Evolutionary conservation across 176 grass and related monocot genomes (phyloP).

Genomic region (Carex kokanica): DNA sequence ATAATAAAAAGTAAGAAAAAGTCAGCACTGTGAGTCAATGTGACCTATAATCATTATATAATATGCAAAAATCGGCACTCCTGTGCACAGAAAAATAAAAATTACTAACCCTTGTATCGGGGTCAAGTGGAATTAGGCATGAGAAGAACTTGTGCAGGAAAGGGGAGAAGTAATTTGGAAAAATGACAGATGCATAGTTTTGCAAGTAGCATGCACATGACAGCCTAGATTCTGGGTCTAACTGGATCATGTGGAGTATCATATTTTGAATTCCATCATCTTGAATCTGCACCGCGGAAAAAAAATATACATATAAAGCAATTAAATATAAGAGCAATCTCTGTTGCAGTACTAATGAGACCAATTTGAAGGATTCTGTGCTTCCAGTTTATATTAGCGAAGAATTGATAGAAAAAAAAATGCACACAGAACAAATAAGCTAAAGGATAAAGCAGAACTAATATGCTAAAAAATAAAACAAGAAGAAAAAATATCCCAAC

Average conservation of each 20-base stretch:
- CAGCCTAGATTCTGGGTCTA: constrained; percentile 80
- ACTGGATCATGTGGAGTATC: constrained; percentile 99
- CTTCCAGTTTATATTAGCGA: neutral
- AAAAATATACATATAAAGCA: constrained; percentile 11
- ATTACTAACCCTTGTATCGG: constrained; percentile 74
- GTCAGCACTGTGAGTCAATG: constrained; percentile 40
- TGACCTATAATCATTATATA: constrained; percentile 43
- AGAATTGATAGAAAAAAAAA: neutral
- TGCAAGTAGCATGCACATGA: constrained; percentile 82
- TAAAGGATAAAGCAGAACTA: neutral
- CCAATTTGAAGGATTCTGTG: neutral
- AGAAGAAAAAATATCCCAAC: neutral
- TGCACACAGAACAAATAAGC: neutral
- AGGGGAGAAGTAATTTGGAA: constrained; percentile 85
- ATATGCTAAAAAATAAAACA: neutral
- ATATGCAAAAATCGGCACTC: neutral
- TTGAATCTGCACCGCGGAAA: constrained; percentile 76
- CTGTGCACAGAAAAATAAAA: constrained; percentile 19
- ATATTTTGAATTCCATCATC: constrained; percentile 82
- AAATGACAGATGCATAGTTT: constrained; percentile 71
- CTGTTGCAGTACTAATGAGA: constrained; percentile 7
- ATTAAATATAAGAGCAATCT: neutral
- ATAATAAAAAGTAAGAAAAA: constrained; percentile 5
- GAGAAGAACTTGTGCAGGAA: constrained; percentile 97
- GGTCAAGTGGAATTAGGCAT: constrained; percentile 79